A percentile compares a stretch with the other conserved stretches of the same genome.
Conservation (phyloP, 1,284 basidiomycete genomes). For the Trichosporon faecale region DNA sequence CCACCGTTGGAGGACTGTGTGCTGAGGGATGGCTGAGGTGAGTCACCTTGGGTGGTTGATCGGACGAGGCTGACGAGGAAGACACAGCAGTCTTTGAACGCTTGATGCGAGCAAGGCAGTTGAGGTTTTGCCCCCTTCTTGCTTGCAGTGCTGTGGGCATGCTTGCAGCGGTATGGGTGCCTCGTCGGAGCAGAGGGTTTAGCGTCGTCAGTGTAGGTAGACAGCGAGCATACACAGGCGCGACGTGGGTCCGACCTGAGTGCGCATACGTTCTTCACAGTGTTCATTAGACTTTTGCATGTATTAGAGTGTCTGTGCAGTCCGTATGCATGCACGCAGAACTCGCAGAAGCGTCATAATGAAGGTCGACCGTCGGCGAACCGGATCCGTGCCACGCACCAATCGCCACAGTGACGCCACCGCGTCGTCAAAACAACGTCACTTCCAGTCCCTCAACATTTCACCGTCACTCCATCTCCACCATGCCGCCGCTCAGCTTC, state of each 20-base stretch:
- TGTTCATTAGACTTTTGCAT: too few relatives aligned
- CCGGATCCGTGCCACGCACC: not conserved
- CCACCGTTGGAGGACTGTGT: not conserved
- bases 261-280: too few relatives aligned
- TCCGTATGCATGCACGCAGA: not conserved
- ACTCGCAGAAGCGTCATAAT: not conserved
- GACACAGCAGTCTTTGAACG: too few relatives aligned
- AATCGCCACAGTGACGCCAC: slow-evolving; percentile 8
- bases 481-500: slow-evolving; percentile 23
- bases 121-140: too few relatives aligned
- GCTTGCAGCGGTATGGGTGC: too few relatives aligned
- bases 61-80: not conserved
- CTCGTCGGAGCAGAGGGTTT: too few relatives aligned
- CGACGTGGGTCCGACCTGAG: too few relatives aligned
- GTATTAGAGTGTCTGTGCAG: too few relatives aligned
- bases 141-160: too few relatives aligned
- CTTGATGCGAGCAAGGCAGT: too few relatives aligned
- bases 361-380: not conserved
- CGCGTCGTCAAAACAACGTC: not conserved
- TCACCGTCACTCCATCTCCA: not conserved
- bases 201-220: too few relatives aligned
- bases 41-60: not conserved
- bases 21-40: not conserved
- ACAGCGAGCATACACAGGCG: too few relatives aligned
- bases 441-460: slow-evolving; percentile 1